Evolutionary conservation across 208 protist genomes (phyloP).

Genomic region (Crithidia expoeki): DNA sequence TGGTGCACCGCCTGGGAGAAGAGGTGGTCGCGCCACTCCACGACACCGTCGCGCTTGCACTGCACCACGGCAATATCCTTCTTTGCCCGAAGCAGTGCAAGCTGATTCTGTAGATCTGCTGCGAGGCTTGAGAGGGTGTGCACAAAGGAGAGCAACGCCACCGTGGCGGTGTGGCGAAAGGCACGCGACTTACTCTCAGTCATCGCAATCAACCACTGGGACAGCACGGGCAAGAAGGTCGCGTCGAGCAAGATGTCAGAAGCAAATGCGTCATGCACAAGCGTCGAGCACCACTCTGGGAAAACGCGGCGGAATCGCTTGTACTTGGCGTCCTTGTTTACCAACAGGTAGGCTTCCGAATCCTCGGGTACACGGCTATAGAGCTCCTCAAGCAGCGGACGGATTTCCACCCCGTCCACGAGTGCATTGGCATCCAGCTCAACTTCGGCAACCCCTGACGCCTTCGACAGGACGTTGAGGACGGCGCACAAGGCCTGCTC

Average conservation of each 20-base stretch:
- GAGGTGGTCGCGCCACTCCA: conserved; percentile 72
- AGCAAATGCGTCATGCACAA: conserved; percentile 66
- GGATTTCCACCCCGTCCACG: conserved; percentile 64
- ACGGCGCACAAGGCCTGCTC: conserved; percentile 61
- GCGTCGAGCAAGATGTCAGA: conserved; percentile 63
- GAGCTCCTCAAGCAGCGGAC: conserved; percentile 80
- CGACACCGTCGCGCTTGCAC: conserved; percentile 44
- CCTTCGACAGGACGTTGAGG: conserved; percentile 78
- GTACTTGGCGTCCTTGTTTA: conserved; percentile 81
- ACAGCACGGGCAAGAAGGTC: conserved; percentile 55
- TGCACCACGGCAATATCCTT: conserved; percentile 58
- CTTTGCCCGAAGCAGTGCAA: conserved; percentile 48
- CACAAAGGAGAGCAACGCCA: conserved; percentile 69
- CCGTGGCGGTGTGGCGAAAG: conserved; percentile 87
- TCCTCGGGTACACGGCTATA: conserved; percentile 77
- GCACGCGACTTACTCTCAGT: conserved; percentile 87
- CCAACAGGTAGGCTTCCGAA: conserved; percentile 74
- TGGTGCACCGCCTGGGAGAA: conserved; percentile 86
- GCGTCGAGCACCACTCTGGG: conserved; percentile 60
- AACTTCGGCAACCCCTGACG: conserved; percentile 71
- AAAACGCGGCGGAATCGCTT: conserved; percentile 61
- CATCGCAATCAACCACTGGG: conserved; percentile 89
- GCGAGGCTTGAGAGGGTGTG: conserved; percentile 74
- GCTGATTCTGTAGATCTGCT: conserved; percentile 45
- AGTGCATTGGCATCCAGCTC: conserved; percentile 70